Evolutionary conservation across 495 filamentous ascomycete species (phyloP).

Genomic region (Elaphomyces granulatus): DNA sequence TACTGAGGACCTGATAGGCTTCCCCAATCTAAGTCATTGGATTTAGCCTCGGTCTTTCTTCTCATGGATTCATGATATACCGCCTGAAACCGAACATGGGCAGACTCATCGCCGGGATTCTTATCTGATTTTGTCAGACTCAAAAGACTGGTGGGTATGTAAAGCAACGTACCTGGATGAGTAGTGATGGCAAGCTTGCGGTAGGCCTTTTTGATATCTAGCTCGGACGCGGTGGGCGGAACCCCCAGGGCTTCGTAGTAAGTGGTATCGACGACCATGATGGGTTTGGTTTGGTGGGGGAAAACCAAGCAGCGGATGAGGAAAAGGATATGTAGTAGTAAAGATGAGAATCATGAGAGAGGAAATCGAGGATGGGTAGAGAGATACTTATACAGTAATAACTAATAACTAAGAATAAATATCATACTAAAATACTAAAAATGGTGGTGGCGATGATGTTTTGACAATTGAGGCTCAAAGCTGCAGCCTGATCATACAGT

Average conservation of each 20-base stretch:
- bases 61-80: slow-evolving; percentile 34
- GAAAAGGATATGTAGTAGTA: too few relatives aligned
- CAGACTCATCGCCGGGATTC: slow-evolving; percentile 93
- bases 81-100: slow-evolving; percentile 81
- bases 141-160: slow-evolving; percentile 1
- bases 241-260: slow-evolving; percentile 92
- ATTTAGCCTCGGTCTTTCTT: too few relatives aligned
- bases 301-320: too few relatives aligned
- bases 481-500: too few relatives aligned
- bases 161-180: slow-evolving; percentile 40
- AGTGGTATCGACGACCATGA: slow-evolving; percentile 69
- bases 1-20: slow-evolving; percentile 92
- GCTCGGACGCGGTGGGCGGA: slow-evolving; percentile 71
- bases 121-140: slow-evolving; percentile 66
- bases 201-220: slow-evolving; percentile 99
- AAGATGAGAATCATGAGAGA: background rate
- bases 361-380: background rate
- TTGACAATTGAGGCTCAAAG: too few relatives aligned
- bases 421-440: background rate
- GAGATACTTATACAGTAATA: background rate
- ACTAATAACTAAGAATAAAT: background rate
- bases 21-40: slow-evolving; percentile 60
- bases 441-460: background rate
- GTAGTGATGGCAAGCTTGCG: slow-evolving; percentile 80
- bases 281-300: slow-evolving; percentile 3